Conservation (phyloP, 1,139 yeast genomes). For the Taphrina communis region DNA sequence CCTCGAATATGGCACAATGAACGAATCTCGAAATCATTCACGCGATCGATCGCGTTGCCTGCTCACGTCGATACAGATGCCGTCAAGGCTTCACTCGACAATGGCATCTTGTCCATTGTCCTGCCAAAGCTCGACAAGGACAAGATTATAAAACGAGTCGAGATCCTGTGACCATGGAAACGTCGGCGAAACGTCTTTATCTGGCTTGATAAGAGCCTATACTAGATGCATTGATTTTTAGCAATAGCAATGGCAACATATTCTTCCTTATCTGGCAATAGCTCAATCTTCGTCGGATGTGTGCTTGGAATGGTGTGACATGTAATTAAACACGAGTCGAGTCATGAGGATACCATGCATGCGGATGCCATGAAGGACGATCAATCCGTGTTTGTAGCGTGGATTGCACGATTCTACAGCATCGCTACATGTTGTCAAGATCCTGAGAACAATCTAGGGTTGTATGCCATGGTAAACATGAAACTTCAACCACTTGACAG, state of each 20-base stretch:
- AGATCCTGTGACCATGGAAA: conserved; percentile 4
- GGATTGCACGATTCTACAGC: no score
- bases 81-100: conserved; percentile 60
- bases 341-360: no score
- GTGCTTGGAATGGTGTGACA: neutral
- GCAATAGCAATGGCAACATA: conserved; percentile 1
- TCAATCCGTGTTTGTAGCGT: no score
- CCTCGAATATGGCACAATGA: conserved; percentile 43
- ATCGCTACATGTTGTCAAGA: no score
- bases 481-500: no score
- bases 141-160: conserved; percentile 34
- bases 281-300: neutral
- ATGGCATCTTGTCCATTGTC: conserved; percentile 61
- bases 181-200: neutral
- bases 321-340: no score
- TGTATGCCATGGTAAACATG: no score
- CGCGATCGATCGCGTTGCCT: conserved; percentile 46
- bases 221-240: no score
- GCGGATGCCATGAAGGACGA: no score
- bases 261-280: neutral
- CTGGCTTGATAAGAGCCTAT: neutral
- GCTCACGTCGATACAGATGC: conserved; percentile 57
- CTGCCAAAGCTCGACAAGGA: conserved; percentile 55
- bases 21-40: conserved; percentile 45
- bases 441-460: no score